Conservation (phyloP, 2,329 filamentous ascomycete genomes). For the Trichoderma sp. region DNA sequence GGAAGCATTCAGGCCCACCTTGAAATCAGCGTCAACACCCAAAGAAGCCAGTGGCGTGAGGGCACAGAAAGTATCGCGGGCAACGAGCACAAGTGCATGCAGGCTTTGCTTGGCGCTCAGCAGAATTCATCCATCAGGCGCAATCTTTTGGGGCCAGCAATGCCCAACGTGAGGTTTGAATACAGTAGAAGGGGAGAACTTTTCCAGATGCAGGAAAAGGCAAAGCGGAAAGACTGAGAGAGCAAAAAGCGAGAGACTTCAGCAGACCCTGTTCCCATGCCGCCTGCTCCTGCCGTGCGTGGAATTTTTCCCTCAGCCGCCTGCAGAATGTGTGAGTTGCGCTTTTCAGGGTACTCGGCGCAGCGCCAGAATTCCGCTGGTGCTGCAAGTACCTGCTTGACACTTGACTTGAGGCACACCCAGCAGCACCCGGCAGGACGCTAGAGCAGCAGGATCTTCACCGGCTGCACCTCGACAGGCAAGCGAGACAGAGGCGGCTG, state of each 20-base stretch:
- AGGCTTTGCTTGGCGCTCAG: background rate
- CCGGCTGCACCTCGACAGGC: constrained; percentile 23
- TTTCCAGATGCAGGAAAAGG: background rate
- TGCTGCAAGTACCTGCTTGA: background rate
- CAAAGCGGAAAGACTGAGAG: background rate
- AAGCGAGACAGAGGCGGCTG: constrained; percentile 10
- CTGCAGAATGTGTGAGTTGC: background rate
- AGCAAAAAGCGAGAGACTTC: constrained; percentile 6
- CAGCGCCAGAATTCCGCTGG: background rate
- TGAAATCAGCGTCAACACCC: background rate
- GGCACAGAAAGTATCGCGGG: constrained; percentile 1
- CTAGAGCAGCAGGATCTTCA: constrained; percentile 25
- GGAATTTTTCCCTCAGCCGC: background rate
- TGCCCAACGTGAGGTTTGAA: background rate
- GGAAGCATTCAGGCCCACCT: constrained; percentile 8
- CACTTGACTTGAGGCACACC: background rate
- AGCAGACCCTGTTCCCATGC: background rate
- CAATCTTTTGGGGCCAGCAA: background rate
- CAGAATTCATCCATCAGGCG: background rate
- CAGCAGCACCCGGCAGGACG: constrained; percentile 1
- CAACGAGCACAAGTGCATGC: background rate
- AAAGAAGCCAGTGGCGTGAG: background rate
- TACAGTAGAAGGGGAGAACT: background rate
- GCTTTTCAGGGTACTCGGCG: background rate
- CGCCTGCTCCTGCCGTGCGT: background rate